Percentiles rank a stretch among this genome's conserved stretches.
phyloP scores from a whole-genome alignment of 306 rosid genomes.

The Sicyos baderoa region DNA sequence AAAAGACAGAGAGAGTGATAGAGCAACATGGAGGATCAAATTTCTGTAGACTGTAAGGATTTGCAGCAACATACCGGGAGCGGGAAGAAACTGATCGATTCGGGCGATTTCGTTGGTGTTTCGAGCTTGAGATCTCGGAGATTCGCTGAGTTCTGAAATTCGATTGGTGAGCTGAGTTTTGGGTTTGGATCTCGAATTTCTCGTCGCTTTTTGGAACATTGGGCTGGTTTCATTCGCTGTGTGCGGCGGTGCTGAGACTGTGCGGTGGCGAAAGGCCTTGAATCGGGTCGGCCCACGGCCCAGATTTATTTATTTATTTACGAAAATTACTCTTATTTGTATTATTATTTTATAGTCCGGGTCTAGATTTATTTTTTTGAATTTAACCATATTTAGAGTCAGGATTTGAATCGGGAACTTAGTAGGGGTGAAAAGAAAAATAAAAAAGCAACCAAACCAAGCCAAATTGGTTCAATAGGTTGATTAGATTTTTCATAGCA shows the following conservation, averaged over 20 bases:
- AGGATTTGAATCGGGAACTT: too few species aligned
- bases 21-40: slow-evolving; percentile 47
- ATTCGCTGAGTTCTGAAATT: not conserved
- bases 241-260: not conserved
- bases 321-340: too few species aligned
- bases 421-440: too few species aligned
- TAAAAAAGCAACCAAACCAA: too few species aligned
- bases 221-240: not conserved
- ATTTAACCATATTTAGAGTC: too few species aligned
- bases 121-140: slow-evolving; percentile 13
- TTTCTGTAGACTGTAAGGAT: slow-evolving; percentile 44
- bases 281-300: slow-evolving; percentile 6
- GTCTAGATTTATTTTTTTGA: too few species aligned
- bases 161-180: not conserved
- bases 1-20: slow-evolving; percentile 39
- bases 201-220: too few species aligned
- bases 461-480: too few species aligned
- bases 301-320: too few species aligned
- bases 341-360: too few species aligned
- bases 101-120: not conserved
- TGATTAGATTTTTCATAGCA: too few species aligned
- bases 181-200: not conserved
- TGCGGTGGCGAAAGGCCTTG: not conserved
- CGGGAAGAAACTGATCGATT: not conserved
- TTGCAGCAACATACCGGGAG: slow-evolving; percentile 32